phyloP scores from a whole-genome alignment of 495 filamentous ascomycete species.

The Aspergillus sclerotiicarbonarius region DNA sequence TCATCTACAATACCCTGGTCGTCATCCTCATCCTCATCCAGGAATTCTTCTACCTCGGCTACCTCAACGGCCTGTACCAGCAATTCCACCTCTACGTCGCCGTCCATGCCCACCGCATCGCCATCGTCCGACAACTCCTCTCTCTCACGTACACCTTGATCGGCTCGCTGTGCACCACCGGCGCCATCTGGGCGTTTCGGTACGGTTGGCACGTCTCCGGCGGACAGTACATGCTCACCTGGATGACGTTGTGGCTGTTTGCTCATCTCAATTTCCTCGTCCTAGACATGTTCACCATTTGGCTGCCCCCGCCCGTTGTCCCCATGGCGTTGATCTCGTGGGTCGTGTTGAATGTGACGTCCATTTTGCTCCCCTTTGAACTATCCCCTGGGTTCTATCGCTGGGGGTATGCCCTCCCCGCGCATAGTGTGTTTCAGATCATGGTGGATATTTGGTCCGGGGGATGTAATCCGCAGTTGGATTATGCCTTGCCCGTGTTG shows the following conservation, averaged over 20 bases:
- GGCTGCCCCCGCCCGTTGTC: constrained; percentile 39
- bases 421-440: constrained; percentile 43
- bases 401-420: constrained; percentile 47
- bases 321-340: constrained; percentile 49
- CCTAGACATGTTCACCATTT: constrained; percentile 48
- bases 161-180: constrained; percentile 45
- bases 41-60: constrained; percentile 53
- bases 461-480: constrained; percentile 12
- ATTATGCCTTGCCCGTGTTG: constrained; percentile 6
- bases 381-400: constrained; percentile 45
- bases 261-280: constrained; percentile 49
- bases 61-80: constrained; percentile 38
- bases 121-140: constrained; percentile 38
- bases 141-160: constrained; percentile 43
- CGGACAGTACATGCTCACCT: constrained; percentile 47
- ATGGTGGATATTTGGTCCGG: constrained; percentile 30
- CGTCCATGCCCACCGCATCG: constrained; percentile 38
- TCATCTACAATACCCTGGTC: constrained; percentile 52
- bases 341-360: constrained; percentile 48
- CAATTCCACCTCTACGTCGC: constrained; percentile 43
- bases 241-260: constrained; percentile 52
- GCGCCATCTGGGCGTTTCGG: constrained; percentile 52
- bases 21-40: constrained; percentile 51
- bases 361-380: constrained; percentile 47
- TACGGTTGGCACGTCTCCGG: constrained; percentile 44